Percentiles rank a stretch among this genome's conserved stretches.
Evolutionary conservation across 257 asterid species (phyloP).

Genomic region (Przewalskia tangutica): DNA sequence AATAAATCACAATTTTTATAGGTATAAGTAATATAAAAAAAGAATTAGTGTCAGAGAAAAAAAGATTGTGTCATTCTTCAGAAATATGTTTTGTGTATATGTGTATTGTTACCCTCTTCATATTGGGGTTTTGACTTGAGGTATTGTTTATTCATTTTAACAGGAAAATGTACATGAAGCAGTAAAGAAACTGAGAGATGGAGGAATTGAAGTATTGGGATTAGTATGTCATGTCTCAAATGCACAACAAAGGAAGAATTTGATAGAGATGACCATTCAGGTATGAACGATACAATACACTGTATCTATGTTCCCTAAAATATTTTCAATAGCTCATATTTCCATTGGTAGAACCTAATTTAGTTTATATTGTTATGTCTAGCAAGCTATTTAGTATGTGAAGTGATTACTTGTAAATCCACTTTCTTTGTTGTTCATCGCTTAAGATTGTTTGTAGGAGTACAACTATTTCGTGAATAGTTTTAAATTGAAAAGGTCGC

Average conservation of each 20-base stretch:
- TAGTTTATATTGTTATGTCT: background rate
- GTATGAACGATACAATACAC: conserved; percentile 14
- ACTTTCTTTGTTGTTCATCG: background rate
- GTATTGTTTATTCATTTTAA: conserved; percentile 2
- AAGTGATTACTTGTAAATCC: background rate
- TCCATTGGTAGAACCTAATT: background rate
- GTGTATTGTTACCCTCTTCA: background rate
- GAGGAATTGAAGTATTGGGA: conserved; percentile 65
- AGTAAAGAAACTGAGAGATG: conserved; percentile 47
- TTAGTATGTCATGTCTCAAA: conserved; percentile 83
- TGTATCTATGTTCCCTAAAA: background rate
- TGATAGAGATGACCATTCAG: conserved; percentile 60
- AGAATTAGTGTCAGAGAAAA: background rate
- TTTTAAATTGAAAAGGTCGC: background rate
- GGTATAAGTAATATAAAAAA: background rate
- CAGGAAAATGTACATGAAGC: conserved; percentile 91
- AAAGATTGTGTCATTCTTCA: background rate
- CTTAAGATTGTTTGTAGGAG: background rate
- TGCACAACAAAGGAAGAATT: conserved; percentile 67
- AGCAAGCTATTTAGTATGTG: background rate
- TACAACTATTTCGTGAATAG: background rate
- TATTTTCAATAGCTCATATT: background rate
- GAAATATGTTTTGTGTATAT: background rate
- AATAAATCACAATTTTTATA: background rate
- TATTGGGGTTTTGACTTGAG: background rate